These are phyloP conservation scores for Selenicereus undatus DNA, from an alignment of 148 eudicot genomes.

Conservation along the genomic window DNA sequence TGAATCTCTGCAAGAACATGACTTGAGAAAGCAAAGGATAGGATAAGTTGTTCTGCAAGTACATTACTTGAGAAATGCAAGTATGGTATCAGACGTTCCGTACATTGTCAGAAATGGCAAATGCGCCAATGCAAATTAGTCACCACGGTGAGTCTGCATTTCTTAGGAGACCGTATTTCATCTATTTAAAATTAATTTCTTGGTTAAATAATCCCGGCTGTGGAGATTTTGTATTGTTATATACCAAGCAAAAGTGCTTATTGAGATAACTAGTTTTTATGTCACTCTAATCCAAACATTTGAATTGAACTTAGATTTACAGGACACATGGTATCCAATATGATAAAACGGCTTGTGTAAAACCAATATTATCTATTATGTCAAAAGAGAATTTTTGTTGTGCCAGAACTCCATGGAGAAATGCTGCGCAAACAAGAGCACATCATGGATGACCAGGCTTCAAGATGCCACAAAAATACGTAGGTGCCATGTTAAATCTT, in stretches of 20 bases:
- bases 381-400: neutral
- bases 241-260: neutral
- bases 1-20: no score
- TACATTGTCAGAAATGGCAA: no score
- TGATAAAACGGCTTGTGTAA: neutral
- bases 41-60: no score
- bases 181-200: no score
- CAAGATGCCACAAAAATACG: neutral
- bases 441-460: neutral
- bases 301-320: neutral
- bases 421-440: neutral
- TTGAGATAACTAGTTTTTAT: neutral
- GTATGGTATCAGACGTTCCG: no score
- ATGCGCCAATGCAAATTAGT: no score
- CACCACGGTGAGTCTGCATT: no score
- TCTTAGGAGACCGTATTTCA: no score
- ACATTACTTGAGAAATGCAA: no score
- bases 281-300: neutral
- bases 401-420: neutral
- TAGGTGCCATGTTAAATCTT: neutral
- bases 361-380: neutral
- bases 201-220: neutral
- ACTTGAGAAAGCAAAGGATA: no score
- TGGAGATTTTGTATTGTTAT: neutral
- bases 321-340: neutral